Evolutionary conservation across 2,329 filamentous ascomycete genomes (phyloP).

Genomic region (Fonsecaea multimorphosa): DNA sequence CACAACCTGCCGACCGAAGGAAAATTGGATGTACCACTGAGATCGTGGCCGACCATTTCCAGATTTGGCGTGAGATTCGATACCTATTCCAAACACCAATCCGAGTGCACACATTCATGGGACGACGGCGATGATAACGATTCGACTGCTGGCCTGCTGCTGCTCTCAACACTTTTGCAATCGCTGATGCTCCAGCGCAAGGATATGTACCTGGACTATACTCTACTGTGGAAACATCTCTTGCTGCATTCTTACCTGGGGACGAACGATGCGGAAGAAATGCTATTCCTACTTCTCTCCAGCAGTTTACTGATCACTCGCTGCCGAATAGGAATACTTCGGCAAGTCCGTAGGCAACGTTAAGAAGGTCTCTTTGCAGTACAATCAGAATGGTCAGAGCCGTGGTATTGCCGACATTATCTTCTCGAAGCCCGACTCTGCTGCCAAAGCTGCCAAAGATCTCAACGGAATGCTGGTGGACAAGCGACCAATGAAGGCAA

Average conservation of each 20-base stretch:
- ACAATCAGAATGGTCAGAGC: constrained; percentile 89
- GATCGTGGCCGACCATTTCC: not conserved
- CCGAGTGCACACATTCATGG: not conserved
- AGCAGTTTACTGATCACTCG: constrained; percentile 52
- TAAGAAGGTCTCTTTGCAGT: constrained; percentile 88
- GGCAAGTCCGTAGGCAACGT: constrained; percentile 83
- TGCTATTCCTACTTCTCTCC: constrained; percentile 35
- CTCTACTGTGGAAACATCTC: constrained; percentile 31
- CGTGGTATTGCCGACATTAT: constrained; percentile 89
- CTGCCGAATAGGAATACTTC: constrained; percentile 90
- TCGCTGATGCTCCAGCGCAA: constrained; percentile 34
- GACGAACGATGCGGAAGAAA: constrained; percentile 28
- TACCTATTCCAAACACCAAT: not conserved
- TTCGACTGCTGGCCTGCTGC: constrained; percentile 26
- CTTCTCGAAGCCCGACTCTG: constrained; percentile 80
- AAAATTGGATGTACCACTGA: not conserved
- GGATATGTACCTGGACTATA: constrained; percentile 32
- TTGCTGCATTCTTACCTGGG: constrained; percentile 23
- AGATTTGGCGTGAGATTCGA: not conserved
- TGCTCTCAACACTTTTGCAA: constrained; percentile 25
- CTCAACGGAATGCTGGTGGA: constrained; percentile 92
- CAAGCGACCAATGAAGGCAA: constrained; percentile 85
- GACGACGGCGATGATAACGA: not conserved
- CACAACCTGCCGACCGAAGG: not conserved
- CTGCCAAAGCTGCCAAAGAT: constrained; percentile 80